Evolutionary conservation across 1,284 basidiomycete genomes (phyloP), one percentile per base, ranked within the genome.

Genomic region (Malassezia slooffiae): DNA sequence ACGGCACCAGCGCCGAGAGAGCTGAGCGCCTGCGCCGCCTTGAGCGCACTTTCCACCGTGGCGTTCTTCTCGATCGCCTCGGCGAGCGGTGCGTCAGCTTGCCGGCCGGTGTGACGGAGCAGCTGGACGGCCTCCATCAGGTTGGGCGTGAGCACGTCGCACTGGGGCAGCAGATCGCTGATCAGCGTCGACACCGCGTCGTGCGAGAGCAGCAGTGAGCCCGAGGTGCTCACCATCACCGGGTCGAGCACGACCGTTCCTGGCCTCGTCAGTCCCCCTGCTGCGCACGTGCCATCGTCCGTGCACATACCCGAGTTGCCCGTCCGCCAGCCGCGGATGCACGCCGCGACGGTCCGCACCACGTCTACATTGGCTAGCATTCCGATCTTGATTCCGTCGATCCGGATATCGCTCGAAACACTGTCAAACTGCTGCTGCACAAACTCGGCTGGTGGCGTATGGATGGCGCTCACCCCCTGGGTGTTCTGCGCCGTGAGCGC

Each of bases 401-500:
- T 74, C 1, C 78, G 71, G 22, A 87, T 78, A 61, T 95, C 90
- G 7, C 75, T 74, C n/a, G 86, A 67, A 4, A 95, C 77, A 0
- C 80, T 79, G 16, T 70, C 67, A 31, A 95, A 75, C 82, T 95
- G 72, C 13, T 57, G 31, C 4, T 41, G 27, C 12, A 72, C 59
- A 44, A 70, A 64, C 11, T 52, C 54, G 42, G 70, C 39, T 11
- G 57, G 58, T 27, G 63, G 54, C 4, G 57, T 53, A 39, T 70
- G 63, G n/a, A 72, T 58, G 17, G 83, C 64, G 79, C 75, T 42
- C 0, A 95, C 88, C 4, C 87, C 88, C 0, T 71, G 75, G 0
- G 89, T 93, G 68, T 93, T 93, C 67, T 96, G 90, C 0, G 89
- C 85, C 0, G 86, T 90, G 34, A 95, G 70, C 0, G 87, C 88